Evolutionary conservation across 1,139 yeast species (phyloP).

Genomic region (Geotrichum klebahnii): DNA sequence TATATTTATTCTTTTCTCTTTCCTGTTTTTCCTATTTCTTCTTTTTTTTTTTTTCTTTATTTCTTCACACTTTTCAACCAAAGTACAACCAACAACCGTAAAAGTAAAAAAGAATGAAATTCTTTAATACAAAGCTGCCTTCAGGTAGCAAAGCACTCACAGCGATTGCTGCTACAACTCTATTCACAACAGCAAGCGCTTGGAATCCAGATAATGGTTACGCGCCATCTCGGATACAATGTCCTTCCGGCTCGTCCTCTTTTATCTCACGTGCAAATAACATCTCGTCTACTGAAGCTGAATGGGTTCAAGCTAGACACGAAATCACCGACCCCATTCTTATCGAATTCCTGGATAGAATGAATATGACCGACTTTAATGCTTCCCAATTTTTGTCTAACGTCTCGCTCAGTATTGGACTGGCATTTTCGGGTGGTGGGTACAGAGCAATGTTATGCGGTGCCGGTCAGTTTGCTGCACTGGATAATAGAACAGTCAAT

Average conservation of each 20-base stretch:
- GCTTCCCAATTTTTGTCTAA: too few species aligned
- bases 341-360: constrained; percentile 51
- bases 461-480: constrained; percentile 80
- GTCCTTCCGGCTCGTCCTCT: constrained; percentile 27
- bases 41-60: too few species aligned
- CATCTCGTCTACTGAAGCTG: constrained; percentile 27
- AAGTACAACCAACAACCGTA: too few species aligned
- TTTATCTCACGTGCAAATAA: constrained; percentile 27
- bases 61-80: too few species aligned
- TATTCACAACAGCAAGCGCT: too few species aligned
- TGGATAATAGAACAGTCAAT: constrained; percentile 67
- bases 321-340: constrained; percentile 52
- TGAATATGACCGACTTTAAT: too few species aligned
- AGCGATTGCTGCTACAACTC: too few species aligned
- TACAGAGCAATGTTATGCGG: constrained; percentile 86
- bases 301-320: constrained; percentile 44
- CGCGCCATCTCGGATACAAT: constrained; percentile 31
- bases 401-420: constrained; percentile 52
- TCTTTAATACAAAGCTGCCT: too few species aligned
- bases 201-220: constrained; percentile 24
- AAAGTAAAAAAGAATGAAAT: too few species aligned
- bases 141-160: too few species aligned
- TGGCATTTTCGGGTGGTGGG: constrained; percentile 90
- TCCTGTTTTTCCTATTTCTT: too few species aligned
- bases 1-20: too few species aligned